Percentiles rank a stretch among this genome's conserved stretches.
Conservation (phyloP, 768 basidiomycete species). For the Sporobolomyces phaffii region DNA sequence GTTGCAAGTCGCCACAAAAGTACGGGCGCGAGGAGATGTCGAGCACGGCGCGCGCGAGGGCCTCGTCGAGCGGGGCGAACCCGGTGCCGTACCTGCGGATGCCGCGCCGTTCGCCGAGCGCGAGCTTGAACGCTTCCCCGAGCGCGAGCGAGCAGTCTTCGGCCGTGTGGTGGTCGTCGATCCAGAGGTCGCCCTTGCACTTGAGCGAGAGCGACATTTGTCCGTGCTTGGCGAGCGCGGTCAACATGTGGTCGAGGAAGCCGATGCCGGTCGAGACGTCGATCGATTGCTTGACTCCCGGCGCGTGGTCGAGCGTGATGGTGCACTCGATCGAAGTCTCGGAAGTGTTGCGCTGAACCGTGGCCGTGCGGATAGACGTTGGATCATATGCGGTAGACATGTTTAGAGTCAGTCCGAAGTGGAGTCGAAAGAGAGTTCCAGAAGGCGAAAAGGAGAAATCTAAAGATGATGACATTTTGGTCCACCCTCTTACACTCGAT, state of each 20-base stretch:
- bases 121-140: slow-evolving; percentile 77
- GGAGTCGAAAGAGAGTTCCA: background rate
- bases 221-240: slow-evolving; percentile 92
- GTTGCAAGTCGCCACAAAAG: slow-evolving; percentile 83
- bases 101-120: slow-evolving; percentile 86
- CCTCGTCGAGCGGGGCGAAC: slow-evolving; percentile 96
- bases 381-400: slow-evolving; percentile 8
- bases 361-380: slow-evolving; percentile 34
- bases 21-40: slow-evolving; percentile 97
- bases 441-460: background rate
- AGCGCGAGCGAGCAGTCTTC: slow-evolving; percentile 63
- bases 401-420: background rate
- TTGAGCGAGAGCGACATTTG: slow-evolving; percentile 77
- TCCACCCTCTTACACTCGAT: background rate
- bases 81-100: slow-evolving; percentile 93
- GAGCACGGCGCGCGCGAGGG: slow-evolving; percentile 88
- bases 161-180: slow-evolving; percentile 98
- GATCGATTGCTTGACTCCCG: slow-evolving; percentile 66
- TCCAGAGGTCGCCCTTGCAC: slow-evolving; percentile 91
- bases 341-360: slow-evolving; percentile 41
- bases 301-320: slow-evolving; percentile 71
- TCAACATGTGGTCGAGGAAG: slow-evolving; percentile 99
- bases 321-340: slow-evolving; percentile 84
- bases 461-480: background rate
- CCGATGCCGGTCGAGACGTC: slow-evolving; percentile 89